These are phyloP conservation scores for Grosmannia penicillata DNA, from an alignment of 2,329 filamentous ascomycete species.

Conservation along the genomic window DNA sequence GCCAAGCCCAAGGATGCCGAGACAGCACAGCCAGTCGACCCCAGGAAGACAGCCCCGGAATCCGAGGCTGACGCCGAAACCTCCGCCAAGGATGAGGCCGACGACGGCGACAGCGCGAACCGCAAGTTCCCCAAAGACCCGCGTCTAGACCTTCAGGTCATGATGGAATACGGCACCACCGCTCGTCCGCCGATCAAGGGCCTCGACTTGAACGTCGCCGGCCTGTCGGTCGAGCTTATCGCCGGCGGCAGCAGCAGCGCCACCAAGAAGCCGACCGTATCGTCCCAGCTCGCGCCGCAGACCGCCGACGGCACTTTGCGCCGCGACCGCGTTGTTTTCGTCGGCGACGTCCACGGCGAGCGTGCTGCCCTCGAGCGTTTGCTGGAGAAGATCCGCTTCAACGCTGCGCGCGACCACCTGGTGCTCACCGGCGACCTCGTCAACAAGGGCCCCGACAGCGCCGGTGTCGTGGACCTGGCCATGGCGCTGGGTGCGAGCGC, in stretches of 20 bases:
- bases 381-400: constrained; percentile 51
- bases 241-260: constrained; percentile 13
- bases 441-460: constrained; percentile 73
- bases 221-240: constrained; percentile 15
- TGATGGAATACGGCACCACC: constrained; percentile 20
- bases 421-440: constrained; percentile 68
- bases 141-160: constrained; percentile 1
- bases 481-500: constrained; percentile 61
- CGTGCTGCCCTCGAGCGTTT: constrained; percentile 49
- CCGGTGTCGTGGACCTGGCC: constrained; percentile 61
- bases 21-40: too few relatives aligned
- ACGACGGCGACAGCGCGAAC: background rate
- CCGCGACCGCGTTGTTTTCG: constrained; percentile 52
- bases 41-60: too few relatives aligned
- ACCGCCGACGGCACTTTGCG: too few relatives aligned
- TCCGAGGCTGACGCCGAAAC: too few relatives aligned
- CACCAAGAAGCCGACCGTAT: constrained; percentile 13
- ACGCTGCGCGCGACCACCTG: constrained; percentile 50
- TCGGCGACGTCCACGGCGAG: constrained; percentile 92
- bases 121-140: background rate
- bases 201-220: constrained; percentile 14
- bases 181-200: constrained; percentile 22
- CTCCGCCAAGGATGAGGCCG: background rate
- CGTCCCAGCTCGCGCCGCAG: too few relatives aligned
- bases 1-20: too few relatives aligned